Percentiles rank a stretch among this genome's conserved stretches.
phyloP scores from a whole-genome alignment of 805 yeast species.

The Schizosaccharomyces pombe region ASM294v3 CU329670.1:114001-114500 shows the following conservation, averaged over 20 bases:
- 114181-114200: not conserved
- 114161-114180: not conserved
- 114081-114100: not conserved
- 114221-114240: not conserved
- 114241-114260: slow-evolving; percentile 1
- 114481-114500: slow-evolving; percentile 26
- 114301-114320: not conserved
- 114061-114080: no score
- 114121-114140: not conserved
- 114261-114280: not conserved
- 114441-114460: slow-evolving; percentile 3
- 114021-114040: no score
- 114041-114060: no score
- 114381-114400: slow-evolving; percentile 19
- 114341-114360: slow-evolving; percentile 17
- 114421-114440: slow-evolving; percentile 5
- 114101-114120: not conserved
- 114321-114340: slow-evolving; percentile 7
- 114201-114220: not conserved
- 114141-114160: not conserved
- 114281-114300: not conserved
- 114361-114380: slow-evolving; percentile 18
- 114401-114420: slow-evolving; percentile 14
- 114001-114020: no score
- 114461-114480: not conserved